phyloP scores from a whole-genome alignment of 2,329 filamentous ascomycete genomes.

The Cladosporium sp. region DNA sequence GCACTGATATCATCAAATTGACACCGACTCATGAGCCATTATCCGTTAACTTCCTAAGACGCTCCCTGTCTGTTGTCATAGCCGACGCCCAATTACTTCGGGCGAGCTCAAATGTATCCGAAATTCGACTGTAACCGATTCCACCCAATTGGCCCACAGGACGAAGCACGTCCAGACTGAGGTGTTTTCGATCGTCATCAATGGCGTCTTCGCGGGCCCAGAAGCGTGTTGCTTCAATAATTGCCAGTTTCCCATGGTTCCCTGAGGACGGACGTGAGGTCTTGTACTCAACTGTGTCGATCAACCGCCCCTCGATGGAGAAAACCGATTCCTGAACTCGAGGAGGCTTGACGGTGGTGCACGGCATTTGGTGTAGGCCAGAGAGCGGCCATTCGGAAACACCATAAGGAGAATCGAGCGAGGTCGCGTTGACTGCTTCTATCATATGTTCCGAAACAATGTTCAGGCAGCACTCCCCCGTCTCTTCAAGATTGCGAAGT shows the following conservation, averaged over 20 bases:
- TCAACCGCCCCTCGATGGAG: slow-evolving; percentile 75
- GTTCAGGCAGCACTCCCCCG: slow-evolving; percentile 74
- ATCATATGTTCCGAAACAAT: slow-evolving; percentile 81
- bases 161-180: slow-evolving; percentile 68
- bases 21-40: no score
- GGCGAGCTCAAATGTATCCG: slow-evolving; percentile 70
- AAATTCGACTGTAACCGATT: slow-evolving; percentile 75
- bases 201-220: slow-evolving; percentile 89
- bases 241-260: slow-evolving; percentile 70
- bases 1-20: no score
- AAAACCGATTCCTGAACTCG: slow-evolving; percentile 82
- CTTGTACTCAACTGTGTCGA: slow-evolving; percentile 75
- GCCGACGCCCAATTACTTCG: slow-evolving; percentile 51
- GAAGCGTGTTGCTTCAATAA: slow-evolving; percentile 82
- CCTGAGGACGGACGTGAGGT: slow-evolving; percentile 68
- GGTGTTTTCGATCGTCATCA: slow-evolving; percentile 70
- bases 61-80: neutral
- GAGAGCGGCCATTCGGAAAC: slow-evolving; percentile 76
- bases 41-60: neutral
- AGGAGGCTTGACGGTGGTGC: slow-evolving; percentile 65
- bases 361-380: slow-evolving; percentile 70
- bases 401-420: slow-evolving; percentile 75
- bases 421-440: slow-evolving; percentile 80
- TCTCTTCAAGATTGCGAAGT: slow-evolving; percentile 70
- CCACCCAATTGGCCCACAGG: slow-evolving; percentile 80